A percentile compares a stretch with the other conserved stretches of the same genome.
Conservation (phyloP, 345 rosid genomes). For the Carallia brachiata region DNA sequence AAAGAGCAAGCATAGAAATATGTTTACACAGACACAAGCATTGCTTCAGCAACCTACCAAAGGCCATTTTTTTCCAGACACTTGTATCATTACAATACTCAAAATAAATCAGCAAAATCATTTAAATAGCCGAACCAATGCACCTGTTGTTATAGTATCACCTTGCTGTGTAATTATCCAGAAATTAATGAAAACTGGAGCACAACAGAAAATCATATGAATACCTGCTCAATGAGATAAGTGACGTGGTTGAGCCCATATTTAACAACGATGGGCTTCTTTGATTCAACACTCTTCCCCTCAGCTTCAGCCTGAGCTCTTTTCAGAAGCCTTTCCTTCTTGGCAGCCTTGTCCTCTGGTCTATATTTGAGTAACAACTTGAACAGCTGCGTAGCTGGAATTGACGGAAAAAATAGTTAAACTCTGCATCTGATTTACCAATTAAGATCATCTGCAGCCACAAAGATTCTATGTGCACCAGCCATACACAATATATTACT, state of each 20-base stretch:
- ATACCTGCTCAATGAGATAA: slow-evolving; percentile 69
- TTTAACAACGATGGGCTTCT: slow-evolving; percentile 71
- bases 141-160: background rate
- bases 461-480: background rate
- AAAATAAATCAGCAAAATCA: too few relatives aligned
- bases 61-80: too few relatives aligned
- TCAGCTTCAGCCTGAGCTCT: slow-evolving; percentile 67
- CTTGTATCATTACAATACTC: too few relatives aligned
- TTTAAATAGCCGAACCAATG: too few relatives aligned
- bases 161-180: too few relatives aligned
- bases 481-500: background rate
- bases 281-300: slow-evolving; percentile 50
- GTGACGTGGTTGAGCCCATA: slow-evolving; percentile 75
- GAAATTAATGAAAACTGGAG: background rate
- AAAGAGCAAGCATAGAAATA: too few relatives aligned
- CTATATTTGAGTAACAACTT: slow-evolving; percentile 68
- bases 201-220: background rate
- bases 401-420: too few relatives aligned
- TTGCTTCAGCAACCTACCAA: too few relatives aligned
- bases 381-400: slow-evolving; percentile 62
- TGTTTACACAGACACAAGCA: too few relatives aligned
- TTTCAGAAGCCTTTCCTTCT: slow-evolving; percentile 55
- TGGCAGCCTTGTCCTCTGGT: slow-evolving; percentile 65
- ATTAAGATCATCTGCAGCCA: too few relatives aligned
- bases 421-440: too few relatives aligned